phyloP scores from a whole-genome alignment of 2,329 filamentous ascomycete species.

The Penicillium sp. region DNA sequence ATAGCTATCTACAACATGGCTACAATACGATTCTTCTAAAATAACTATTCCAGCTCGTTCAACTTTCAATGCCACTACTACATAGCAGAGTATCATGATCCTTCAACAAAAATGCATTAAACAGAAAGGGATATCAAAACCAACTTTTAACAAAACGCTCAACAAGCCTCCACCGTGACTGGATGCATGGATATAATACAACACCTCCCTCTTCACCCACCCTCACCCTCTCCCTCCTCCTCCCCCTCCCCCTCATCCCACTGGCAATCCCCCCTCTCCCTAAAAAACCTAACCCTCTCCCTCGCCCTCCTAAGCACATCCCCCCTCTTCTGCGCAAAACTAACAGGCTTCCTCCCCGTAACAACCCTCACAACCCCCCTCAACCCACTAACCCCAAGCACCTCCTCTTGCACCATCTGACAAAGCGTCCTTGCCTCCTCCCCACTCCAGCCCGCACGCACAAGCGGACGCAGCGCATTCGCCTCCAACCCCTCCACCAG shows the following conservation, averaged over 20 bases:
- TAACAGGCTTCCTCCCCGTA: slow-evolving; percentile 35
- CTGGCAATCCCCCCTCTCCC: neutral
- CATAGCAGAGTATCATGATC: too few species aligned
- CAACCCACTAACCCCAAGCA: slow-evolving; percentile 33
- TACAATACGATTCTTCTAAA: too few species aligned
- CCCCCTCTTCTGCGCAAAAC: slow-evolving; percentile 18
- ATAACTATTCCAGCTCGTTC: too few species aligned
- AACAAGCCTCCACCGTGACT: neutral
- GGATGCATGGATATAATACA: slow-evolving; percentile 15
- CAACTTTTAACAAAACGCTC: neutral
- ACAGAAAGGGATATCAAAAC: neutral
- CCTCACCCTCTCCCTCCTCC: neutral
- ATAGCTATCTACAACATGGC: too few species aligned
- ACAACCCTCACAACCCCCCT: slow-evolving; percentile 33
- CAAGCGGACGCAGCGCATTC: slow-evolving; percentile 40
- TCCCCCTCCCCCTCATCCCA: neutral
- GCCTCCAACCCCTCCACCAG: slow-evolving; percentile 47
- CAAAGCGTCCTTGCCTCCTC: slow-evolving; percentile 42
- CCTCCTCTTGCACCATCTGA: slow-evolving; percentile 42
- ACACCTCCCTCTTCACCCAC: too few species aligned
- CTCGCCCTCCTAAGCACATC: slow-evolving; percentile 17
- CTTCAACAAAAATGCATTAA: neutral
- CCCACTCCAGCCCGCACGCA: slow-evolving; percentile 26
- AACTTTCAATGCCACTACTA: too few species aligned
- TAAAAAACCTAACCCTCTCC: slow-evolving; percentile 4